Percentiles rank a stretch among this genome's conserved stretches.
These are phyloP conservation scores for Lipomyces yamadae DNA, from an alignment of 805 yeast species.

Conservation along the genomic window DNA sequence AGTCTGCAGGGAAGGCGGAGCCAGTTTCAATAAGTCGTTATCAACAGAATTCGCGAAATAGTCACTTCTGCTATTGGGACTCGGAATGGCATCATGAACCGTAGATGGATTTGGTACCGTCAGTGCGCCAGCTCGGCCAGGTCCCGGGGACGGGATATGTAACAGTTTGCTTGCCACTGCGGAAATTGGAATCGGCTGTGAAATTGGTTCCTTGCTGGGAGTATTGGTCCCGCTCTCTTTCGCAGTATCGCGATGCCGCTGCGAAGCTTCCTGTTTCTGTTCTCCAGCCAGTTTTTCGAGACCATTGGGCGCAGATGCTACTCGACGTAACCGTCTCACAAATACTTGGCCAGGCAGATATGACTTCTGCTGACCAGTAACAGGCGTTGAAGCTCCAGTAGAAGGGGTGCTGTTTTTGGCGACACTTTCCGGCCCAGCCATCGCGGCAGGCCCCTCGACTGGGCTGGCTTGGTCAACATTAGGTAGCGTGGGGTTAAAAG, in stretches of 20 bases:
- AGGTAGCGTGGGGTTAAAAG: slow-evolving; percentile 6
- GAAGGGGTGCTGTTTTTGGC: not conserved
- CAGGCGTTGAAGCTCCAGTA: slow-evolving; percentile 15
- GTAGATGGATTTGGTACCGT: slow-evolving; percentile 17
- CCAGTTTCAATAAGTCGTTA: not conserved
- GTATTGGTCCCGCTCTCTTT: slow-evolving; percentile 10
- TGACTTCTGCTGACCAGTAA: slow-evolving; percentile 33
- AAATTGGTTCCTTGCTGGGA: slow-evolving; percentile 14
- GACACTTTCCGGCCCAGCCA: not conserved
- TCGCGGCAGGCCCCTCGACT: not conserved
- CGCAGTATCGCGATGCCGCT: slow-evolving; percentile 4
- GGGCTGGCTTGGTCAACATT: not conserved
- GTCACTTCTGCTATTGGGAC: slow-evolving; percentile 10
- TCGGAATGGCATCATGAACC: not conserved
- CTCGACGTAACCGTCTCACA: slow-evolving; percentile 59
- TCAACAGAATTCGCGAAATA: slow-evolving; percentile 19
- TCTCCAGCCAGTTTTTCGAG: slow-evolving; percentile 45
- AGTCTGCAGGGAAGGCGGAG: slow-evolving; percentile 22
- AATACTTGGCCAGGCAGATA: slow-evolving; percentile 35
- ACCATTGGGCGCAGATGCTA: slow-evolving; percentile 83
- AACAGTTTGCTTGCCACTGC: slow-evolving; percentile 4
- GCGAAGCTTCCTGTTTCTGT: slow-evolving; percentile 6
- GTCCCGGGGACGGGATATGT: slow-evolving; percentile 15
- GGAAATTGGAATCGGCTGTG: slow-evolving; percentile 25
- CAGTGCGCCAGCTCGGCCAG: slow-evolving; percentile 20